Percentiles rank a stretch among this genome's conserved stretches.
phyloP scores from a whole-genome alignment of 768 basidiomycete genomes.

The Flagelloscypha sp. region DNA sequence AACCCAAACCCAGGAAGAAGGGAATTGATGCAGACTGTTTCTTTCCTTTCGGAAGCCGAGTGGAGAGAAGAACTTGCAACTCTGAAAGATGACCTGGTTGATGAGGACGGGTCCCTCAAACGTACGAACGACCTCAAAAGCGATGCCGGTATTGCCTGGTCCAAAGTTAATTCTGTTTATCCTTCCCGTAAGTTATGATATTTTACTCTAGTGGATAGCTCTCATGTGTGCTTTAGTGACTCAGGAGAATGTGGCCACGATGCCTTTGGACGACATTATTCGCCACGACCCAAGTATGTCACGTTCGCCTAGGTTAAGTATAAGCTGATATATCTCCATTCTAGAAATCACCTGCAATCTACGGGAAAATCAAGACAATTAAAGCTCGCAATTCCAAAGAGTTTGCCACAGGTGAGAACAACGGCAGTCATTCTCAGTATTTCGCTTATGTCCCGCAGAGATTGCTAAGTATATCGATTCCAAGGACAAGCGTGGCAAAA shows the following conservation, averaged over 20 bases:
- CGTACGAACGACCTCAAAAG: conserved; percentile 46
- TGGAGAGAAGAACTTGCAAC: conserved; percentile 50
- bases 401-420: too few relatives aligned
- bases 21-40: conserved; percentile 54
- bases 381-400: conserved; percentile 38
- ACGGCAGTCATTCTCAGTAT: too few relatives aligned
- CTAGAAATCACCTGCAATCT: conserved; percentile 38
- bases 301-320: neutral
- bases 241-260: conserved; percentile 37
- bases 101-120: conserved; percentile 49
- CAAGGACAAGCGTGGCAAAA: conserved; percentile 49
- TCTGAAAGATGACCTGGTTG: conserved; percentile 50
- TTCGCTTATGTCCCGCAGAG: too few relatives aligned
- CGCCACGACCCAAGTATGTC: conserved; percentile 35
- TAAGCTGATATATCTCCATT: neutral
- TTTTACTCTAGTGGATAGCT: conserved; percentile 27
- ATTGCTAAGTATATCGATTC: conserved; percentile 61
- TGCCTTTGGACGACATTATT: conserved; percentile 47
- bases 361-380: conserved; percentile 47
- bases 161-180: conserved; percentile 31
- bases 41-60: conserved; percentile 46
- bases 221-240: conserved; percentile 46
- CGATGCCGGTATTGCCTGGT: conserved; percentile 56
- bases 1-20: conserved; percentile 33
- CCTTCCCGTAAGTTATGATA: neutral